phyloP scores from a whole-genome alignment of 306 rosid species.

The Quercus berberidifolia region DNA sequence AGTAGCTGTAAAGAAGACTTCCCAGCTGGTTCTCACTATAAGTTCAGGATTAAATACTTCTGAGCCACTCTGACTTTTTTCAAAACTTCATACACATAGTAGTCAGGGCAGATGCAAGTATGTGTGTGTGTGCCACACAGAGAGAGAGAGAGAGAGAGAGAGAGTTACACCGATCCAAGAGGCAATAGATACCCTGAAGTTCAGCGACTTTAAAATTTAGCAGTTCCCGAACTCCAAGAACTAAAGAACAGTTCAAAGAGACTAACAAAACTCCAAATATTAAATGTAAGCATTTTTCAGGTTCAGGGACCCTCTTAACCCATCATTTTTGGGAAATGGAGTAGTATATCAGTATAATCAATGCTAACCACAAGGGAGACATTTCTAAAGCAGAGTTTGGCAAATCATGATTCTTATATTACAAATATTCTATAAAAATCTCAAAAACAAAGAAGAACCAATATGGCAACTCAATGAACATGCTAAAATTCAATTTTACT shows the following conservation, averaged over 20 bases:
- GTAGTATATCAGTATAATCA: not conserved
- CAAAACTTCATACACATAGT: not conserved
- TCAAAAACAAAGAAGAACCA: not conserved
- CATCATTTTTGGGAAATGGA: not conserved
- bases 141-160: not conserved
- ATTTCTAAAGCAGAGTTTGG: no score
- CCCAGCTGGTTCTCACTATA: not conserved
- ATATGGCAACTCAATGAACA: not conserved
- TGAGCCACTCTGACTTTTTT: not conserved
- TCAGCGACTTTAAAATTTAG: conserved; percentile 2
- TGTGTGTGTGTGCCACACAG: not conserved
- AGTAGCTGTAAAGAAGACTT: not conserved
- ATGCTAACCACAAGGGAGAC: not conserved
- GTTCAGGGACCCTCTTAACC: not conserved
- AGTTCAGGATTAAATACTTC: not conserved
- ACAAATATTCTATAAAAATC: no score
- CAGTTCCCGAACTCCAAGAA: conserved; percentile 36
- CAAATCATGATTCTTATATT: no score
- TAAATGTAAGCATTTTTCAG: not conserved
- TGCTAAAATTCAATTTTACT: no score
- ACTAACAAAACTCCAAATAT: not conserved
- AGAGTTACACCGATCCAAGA: not conserved
- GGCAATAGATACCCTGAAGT: not conserved
- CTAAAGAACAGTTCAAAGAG: conserved; percentile 11
- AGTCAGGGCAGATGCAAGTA: not conserved